phyloP scores from a whole-genome alignment of 192 early-diverging fungal species.

The Coemansia sp. region DNA sequence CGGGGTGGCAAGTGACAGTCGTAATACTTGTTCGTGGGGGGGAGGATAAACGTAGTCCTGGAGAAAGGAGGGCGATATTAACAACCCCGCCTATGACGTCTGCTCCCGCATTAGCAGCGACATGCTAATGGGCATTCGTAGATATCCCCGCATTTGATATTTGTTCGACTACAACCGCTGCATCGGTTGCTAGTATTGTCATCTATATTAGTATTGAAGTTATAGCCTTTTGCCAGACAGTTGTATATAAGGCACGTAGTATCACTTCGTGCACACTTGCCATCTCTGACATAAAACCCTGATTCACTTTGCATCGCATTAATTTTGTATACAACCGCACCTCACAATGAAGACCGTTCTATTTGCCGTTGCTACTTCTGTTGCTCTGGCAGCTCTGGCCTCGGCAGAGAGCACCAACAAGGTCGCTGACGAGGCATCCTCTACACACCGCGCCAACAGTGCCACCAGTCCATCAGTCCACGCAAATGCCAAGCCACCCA shows the following conservation, averaged over 20 bases:
- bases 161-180: not conserved
- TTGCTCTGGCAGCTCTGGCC: constrained; percentile 31
- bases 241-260: not conserved
- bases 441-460: not conserved
- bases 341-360: constrained; percentile 38
- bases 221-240: not conserved
- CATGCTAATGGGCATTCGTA: not conserved
- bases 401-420: constrained; percentile 32
- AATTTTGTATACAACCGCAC: not conserved
- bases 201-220: not conserved
- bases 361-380: constrained; percentile 28
- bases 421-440: constrained; percentile 1
- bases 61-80: not conserved
- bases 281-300: not conserved
- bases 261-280: not conserved
- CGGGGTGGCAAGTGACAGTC: not conserved
- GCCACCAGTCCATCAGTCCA: constrained; percentile 12
- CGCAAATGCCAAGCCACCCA: not conserved
- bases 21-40: not conserved
- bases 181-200: not conserved
- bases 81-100: not conserved
- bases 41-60: not conserved
- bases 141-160: not conserved
- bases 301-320: not conserved
- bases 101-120: not conserved